Evolutionary conservation across 345 rosid genomes (phyloP).

Genomic region (Boechera retrofracta): DNA sequence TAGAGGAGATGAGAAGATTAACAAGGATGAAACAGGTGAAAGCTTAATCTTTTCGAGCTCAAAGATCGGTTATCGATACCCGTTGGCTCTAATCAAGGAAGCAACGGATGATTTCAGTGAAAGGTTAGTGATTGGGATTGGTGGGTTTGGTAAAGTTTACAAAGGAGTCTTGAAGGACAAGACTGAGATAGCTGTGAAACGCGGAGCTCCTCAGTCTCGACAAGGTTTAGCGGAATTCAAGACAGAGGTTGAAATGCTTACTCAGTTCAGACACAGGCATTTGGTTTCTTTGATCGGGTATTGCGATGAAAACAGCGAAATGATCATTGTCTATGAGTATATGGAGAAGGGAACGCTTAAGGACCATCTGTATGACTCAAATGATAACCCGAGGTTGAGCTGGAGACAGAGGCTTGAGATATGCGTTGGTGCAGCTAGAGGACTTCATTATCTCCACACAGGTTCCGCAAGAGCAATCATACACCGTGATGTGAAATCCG

Average conservation of each 20-base stretch:
- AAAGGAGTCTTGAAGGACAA: slow-evolving; percentile 60
- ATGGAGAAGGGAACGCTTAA: slow-evolving; percentile 76
- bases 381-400: slow-evolving; percentile 49
- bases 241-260: slow-evolving; percentile 74
- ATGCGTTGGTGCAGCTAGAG: slow-evolving; percentile 73
- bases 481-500: slow-evolving; percentile 77
- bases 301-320: slow-evolving; percentile 63
- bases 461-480: slow-evolving; percentile 66
- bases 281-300: slow-evolving; percentile 72
- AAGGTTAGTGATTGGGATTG: slow-evolving; percentile 61
- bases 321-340: slow-evolving; percentile 77
- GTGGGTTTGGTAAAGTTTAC: slow-evolving; percentile 78
- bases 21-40: slow-evolving; percentile 40
- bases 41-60: slow-evolving; percentile 52
- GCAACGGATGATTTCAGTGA: slow-evolving; percentile 63
- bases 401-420: slow-evolving; percentile 73
- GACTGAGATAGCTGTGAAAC: slow-evolving; percentile 68
- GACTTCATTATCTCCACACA: slow-evolving; percentile 79
- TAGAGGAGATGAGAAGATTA: slow-evolving; percentile 41
- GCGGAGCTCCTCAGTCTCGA: slow-evolving; percentile 58
- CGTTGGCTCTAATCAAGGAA: slow-evolving; percentile 58
- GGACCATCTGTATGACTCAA: slow-evolving; percentile 57
- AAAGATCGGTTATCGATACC: slow-evolving; percentile 60
- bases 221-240: slow-evolving; percentile 67
- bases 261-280: slow-evolving; percentile 75